phyloP scores from a whole-genome alignment of 192 early-diverging fungal species.

The Umbelopsis isabellina region DNA sequence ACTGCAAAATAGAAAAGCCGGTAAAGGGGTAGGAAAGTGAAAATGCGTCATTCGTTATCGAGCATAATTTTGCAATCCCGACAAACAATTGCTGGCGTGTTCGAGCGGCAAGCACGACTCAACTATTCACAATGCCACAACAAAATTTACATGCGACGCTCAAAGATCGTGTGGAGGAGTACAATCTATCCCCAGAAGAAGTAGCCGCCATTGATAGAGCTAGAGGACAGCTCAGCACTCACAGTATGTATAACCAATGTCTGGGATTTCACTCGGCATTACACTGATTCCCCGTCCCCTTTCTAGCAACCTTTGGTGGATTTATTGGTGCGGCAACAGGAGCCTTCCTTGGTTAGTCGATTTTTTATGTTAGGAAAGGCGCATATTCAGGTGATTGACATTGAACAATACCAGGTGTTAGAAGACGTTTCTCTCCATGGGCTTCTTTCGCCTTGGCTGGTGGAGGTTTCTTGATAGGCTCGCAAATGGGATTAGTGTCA shows the following conservation, averaged over 20 bases:
- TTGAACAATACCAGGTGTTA: conserved; percentile 11
- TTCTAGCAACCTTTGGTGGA: conserved; percentile 32
- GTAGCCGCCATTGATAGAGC: conserved; percentile 33
- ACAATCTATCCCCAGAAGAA: conserved; percentile 35
- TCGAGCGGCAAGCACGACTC: not conserved
- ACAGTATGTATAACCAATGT: conserved; percentile 27
- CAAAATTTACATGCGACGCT: not conserved
- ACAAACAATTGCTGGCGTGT: not conserved
- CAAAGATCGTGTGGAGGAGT: conserved; percentile 26
- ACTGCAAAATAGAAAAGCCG: too few relatives aligned
- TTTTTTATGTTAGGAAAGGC: not conserved
- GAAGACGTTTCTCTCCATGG: conserved; percentile 30
- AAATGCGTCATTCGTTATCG: not conserved
- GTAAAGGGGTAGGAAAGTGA: too few relatives aligned
- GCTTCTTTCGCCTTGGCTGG: conserved; percentile 30
- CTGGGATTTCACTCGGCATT: not conserved
- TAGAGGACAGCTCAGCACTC: conserved; percentile 27
- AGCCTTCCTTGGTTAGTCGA: conserved; percentile 26
- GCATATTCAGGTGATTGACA: not conserved
- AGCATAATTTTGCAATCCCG: not conserved
- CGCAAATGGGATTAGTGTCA: conserved; percentile 41
- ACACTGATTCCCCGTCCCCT: not conserved
- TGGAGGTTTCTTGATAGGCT: conserved; percentile 37
- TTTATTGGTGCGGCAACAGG: conserved; percentile 31
- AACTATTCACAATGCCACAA: not conserved